Percentiles rank a stretch among this genome's conserved stretches.
Evolutionary conservation across 192 early-diverging fungal species (phyloP).

Genomic region (Backusella australiensis): DNA sequence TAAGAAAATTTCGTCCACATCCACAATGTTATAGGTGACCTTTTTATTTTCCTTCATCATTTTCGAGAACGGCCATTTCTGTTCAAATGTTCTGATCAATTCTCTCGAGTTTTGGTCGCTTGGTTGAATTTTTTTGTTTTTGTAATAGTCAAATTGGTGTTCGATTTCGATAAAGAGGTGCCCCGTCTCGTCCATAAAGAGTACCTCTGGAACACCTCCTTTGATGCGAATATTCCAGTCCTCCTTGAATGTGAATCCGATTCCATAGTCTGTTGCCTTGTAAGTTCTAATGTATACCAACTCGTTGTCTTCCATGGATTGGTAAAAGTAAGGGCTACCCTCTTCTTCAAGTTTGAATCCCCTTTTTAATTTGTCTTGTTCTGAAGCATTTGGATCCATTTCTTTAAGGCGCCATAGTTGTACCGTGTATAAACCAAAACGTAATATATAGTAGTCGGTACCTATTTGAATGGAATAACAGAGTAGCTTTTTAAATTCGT

Average conservation of each 20-base stretch:
- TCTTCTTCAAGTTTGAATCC: neutral
- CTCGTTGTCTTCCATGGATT: neutral
- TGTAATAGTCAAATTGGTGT: neutral
- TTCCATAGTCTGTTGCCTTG: neutral
- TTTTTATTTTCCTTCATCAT: neutral
- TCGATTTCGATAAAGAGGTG: neutral
- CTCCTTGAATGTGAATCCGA: neutral
- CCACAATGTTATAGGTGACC: neutral
- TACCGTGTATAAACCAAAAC: neutral
- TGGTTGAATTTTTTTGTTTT: neutral
- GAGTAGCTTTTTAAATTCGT: neutral
- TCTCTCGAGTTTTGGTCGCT: neutral
- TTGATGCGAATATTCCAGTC: neutral
- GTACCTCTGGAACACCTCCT: neutral
- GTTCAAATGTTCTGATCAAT: neutral
- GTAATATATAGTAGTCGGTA: neutral
- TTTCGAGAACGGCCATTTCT: neutral
- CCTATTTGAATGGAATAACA: neutral
- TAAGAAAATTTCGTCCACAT: conserved; percentile 1
- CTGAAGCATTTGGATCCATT: neutral
- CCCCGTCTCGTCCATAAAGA: neutral
- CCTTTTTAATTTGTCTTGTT: neutral
- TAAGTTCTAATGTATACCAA: neutral
- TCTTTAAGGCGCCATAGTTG: neutral
- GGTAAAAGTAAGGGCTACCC: neutral